Percentiles rank a stretch among this genome's conserved stretches.
Conservation (phyloP, 2,329 filamentous ascomycete species). For the Fusarium sp. region DNA sequence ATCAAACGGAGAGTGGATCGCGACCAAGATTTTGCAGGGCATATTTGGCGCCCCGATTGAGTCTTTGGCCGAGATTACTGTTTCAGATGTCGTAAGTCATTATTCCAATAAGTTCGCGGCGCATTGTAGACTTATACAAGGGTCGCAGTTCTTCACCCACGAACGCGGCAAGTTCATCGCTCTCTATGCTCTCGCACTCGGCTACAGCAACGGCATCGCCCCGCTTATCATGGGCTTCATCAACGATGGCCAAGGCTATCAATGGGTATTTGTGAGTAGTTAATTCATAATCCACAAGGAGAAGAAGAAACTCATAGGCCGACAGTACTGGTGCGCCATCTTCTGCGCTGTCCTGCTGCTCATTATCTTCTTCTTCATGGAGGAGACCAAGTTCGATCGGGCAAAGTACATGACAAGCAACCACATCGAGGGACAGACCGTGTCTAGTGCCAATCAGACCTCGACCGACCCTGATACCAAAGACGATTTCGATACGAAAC, state of each 20-base stretch:
- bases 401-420: neutral
- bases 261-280: neutral
- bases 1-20: neutral
- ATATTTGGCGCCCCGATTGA: neutral
- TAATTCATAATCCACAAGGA: too few species aligned
- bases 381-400: neutral
- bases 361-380: neutral
- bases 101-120: fast-evolving
- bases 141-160: neutral
- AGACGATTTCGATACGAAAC: neutral
- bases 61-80: neutral
- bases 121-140: fast-evolving
- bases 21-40: neutral
- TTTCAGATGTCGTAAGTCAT: neutral
- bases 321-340: neutral
- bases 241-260: neutral
- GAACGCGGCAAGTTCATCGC: neutral
- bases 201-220: neutral
- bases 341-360: neutral
- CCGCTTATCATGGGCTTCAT: neutral
- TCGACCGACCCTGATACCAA: neutral
- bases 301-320: too few species aligned
- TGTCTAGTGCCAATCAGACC: fast-evolving
- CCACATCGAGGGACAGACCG: neutral
- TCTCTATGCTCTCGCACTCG: neutral